Conservation (phyloP, 441 rosid genomes). For the Raphanus hybrid region DNA sequence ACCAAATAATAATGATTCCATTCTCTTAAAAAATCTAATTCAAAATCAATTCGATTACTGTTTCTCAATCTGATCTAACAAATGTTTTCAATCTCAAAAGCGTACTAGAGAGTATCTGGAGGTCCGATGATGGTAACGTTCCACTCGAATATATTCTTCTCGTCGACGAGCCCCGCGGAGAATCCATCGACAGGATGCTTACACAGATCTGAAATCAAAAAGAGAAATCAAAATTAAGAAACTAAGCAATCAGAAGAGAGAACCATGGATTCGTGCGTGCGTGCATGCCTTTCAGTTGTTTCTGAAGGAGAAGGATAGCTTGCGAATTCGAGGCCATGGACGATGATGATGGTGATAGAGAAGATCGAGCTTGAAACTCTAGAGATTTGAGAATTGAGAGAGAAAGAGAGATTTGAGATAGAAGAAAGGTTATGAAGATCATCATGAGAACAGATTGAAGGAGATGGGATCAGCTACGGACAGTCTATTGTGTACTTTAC, state of each 20-base stretch:
- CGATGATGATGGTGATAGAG: background rate
- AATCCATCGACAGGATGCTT: slow-evolving; percentile 71
- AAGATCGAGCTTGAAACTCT: slow-evolving; percentile 17
- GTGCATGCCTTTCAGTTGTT: slow-evolving; percentile 59
- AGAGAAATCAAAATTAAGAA: slow-evolving; percentile 31
- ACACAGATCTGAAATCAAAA: slow-evolving; percentile 60
- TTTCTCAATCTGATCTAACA: background rate
- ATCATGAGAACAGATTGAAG: slow-evolving; percentile 15
- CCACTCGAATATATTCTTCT: slow-evolving; percentile 68
- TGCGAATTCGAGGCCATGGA: slow-evolving; percentile 51
- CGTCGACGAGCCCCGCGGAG: slow-evolving; percentile 73
- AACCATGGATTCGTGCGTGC: background rate
- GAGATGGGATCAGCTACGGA: slow-evolving; percentile 15
- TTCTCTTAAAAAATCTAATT: slow-evolving; percentile 10
- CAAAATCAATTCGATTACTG: background rate
- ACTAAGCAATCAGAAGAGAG: slow-evolving; percentile 5
- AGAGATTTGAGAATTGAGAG: slow-evolving; percentile 1
- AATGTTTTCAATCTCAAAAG: slow-evolving; percentile 1
- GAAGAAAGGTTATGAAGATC: slow-evolving; percentile 11
- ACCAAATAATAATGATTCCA: background rate
- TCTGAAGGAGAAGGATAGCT: slow-evolving; percentile 60
- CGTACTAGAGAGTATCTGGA: slow-evolving; percentile 70
- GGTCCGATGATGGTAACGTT: slow-evolving; percentile 69
- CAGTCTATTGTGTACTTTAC: background rate
- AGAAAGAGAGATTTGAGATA: slow-evolving; percentile 3